phyloP scores from a whole-genome alignment of 2,329 filamentous ascomycete species.

The Cladosporium sp. region DNA sequence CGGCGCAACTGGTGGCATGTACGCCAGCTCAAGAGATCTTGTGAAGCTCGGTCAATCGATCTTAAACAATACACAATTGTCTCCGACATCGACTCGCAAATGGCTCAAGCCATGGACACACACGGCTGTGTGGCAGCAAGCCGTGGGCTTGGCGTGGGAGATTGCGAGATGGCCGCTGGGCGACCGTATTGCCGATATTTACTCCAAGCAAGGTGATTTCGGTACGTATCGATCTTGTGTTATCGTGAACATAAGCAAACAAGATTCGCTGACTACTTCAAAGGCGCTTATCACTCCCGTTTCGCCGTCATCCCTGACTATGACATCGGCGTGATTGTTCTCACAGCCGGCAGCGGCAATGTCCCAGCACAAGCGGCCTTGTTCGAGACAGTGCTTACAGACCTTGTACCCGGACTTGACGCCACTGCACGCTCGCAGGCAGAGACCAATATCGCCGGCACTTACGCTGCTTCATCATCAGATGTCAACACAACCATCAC shows the following conservation, averaged over 20 bases:
- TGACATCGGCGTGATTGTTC: slow-evolving; percentile 39
- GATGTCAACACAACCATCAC: slow-evolving; percentile 26
- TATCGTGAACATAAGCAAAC: neutral
- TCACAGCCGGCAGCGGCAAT: slow-evolving; percentile 32
- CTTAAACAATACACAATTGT: slow-evolving; percentile 40
- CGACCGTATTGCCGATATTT: slow-evolving; percentile 45
- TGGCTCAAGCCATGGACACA: slow-evolving; percentile 45
- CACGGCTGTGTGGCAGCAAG: slow-evolving; percentile 36
- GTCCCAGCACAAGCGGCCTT: slow-evolving; percentile 12
- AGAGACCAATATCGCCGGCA: slow-evolving; percentile 23
- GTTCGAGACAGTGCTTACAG: slow-evolving; percentile 21
- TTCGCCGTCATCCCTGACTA: slow-evolving; percentile 46
- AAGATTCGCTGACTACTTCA: neutral
- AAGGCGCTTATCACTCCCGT: neutral
- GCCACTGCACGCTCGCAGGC: slow-evolving; percentile 28
- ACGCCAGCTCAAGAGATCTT: slow-evolving; percentile 42
- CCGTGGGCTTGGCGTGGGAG: slow-evolving; percentile 47
- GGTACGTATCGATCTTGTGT: slow-evolving; percentile 34
- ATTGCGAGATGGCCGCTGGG: slow-evolving; percentile 39
- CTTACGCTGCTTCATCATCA: slow-evolving; percentile 18
- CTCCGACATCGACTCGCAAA: slow-evolving; percentile 35
- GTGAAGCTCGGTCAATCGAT: slow-evolving; percentile 42
- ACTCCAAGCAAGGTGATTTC: slow-evolving; percentile 45
- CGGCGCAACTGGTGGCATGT: slow-evolving; percentile 36
- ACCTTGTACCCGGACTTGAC: slow-evolving; percentile 25